phyloP scores from a whole-genome alignment of 371 early-diverging fungal genomes.

The Lichtheimia ornata region DNA sequence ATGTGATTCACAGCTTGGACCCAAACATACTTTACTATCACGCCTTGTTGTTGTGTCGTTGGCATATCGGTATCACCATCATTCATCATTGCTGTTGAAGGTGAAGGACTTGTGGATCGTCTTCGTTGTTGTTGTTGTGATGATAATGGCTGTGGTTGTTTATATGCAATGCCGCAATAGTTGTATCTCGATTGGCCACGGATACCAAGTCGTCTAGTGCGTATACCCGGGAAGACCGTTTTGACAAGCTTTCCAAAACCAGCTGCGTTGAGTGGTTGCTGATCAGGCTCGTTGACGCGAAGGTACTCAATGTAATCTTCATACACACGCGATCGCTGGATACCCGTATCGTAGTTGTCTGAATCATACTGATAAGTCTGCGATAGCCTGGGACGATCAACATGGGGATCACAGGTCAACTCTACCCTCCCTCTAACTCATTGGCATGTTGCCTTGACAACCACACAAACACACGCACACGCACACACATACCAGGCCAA shows the following conservation, averaged over 20 bases:
- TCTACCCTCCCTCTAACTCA: no score
- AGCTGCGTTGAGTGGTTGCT: conserved; percentile 63
- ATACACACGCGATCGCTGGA: conserved; percentile 60
- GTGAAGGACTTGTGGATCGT: conserved; percentile 1
- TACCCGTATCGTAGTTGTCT: conserved; percentile 34
- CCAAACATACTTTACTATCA: not conserved
- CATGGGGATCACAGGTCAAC: no score
- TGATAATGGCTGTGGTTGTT: not conserved
- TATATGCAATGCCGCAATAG: conserved; percentile 47
- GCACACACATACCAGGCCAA: no score
- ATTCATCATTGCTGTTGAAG: not conserved
- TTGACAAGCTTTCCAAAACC: conserved; percentile 69
- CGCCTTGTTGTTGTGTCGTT: not conserved
- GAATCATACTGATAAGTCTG: conserved; percentile 40
- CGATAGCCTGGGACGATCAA: no score
- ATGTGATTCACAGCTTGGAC: no score
- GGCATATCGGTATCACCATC: no score
- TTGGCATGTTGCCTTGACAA: no score
- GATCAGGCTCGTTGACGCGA: conserved; percentile 34
- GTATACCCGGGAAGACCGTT: conserved; percentile 59
- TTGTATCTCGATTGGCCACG: conserved; percentile 67
- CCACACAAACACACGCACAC: no score
- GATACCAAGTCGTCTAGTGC: conserved; percentile 63
- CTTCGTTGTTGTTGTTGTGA: no score
- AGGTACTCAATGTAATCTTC: conserved; percentile 52